phyloP scores from a whole-genome alignment of 2,329 filamentous ascomycete genomes.

The Alternaria arbusti region DNA sequence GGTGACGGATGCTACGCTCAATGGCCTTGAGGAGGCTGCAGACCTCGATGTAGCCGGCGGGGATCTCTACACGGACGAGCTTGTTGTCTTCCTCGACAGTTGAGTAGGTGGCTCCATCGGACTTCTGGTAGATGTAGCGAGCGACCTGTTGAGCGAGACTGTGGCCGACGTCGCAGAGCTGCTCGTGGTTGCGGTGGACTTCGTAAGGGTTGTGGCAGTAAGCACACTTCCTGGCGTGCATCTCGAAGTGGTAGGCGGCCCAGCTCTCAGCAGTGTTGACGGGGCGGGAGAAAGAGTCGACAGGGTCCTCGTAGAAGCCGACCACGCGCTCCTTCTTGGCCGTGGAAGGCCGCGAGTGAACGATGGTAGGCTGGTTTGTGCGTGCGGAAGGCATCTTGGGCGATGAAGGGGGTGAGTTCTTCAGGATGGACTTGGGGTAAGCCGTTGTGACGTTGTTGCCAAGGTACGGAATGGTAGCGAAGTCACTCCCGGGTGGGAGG shows the following conservation, averaged over 20 bases:
- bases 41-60: slow-evolving; percentile 50
- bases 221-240: slow-evolving; percentile 54
- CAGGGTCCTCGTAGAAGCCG: slow-evolving; percentile 46
- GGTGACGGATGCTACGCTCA: slow-evolving; percentile 49
- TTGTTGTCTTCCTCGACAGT: slow-evolving; percentile 48
- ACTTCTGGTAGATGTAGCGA: slow-evolving; percentile 51
- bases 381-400: slow-evolving; percentile 43
- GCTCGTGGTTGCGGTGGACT: slow-evolving; percentile 47
- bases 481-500: slow-evolving; percentile 33
- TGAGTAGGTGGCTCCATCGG: slow-evolving; percentile 44
- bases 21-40: slow-evolving; percentile 51
- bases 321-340: slow-evolving; percentile 44
- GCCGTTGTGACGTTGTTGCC: slow-evolving; percentile 40
- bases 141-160: slow-evolving; percentile 54
- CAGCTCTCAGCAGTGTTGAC: slow-evolving; percentile 52
- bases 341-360: slow-evolving; percentile 35
- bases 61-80: slow-evolving; percentile 54
- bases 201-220: slow-evolving; percentile 55
- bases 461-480: slow-evolving; percentile 31
- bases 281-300: slow-evolving; percentile 50
- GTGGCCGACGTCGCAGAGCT: slow-evolving; percentile 54
- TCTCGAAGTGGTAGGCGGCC: slow-evolving; percentile 57
- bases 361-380: slow-evolving; percentile 44
- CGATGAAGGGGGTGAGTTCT: slow-evolving; percentile 31
- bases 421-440: slow-evolving; percentile 40